phyloP scores from a whole-genome alignment of 208 protist genomes.

The Acanthamoeba royreba region DNA sequence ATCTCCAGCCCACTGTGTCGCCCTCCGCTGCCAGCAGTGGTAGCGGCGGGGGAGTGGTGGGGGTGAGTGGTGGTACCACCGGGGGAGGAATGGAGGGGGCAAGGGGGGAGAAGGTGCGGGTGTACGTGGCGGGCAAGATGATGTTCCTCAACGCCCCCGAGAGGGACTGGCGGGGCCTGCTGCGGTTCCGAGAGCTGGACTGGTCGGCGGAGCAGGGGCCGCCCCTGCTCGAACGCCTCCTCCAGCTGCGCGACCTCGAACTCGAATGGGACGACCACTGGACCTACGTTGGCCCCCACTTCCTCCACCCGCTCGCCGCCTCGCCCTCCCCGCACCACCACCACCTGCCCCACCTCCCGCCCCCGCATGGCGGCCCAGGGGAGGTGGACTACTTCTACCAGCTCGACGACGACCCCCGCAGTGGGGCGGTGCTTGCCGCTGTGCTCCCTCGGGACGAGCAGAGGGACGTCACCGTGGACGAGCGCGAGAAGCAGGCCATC shows the following conservation, averaged over 20 bases:
- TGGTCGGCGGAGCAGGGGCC: too few species aligned
- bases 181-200: not conserved
- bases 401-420: not conserved
- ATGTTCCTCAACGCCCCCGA: not conserved
- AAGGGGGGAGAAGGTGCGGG: not conserved
- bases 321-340: not conserved
- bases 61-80: too few species aligned
- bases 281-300: not conserved
- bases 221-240: not conserved
- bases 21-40: too few species aligned
- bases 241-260: not conserved
- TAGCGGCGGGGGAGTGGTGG: too few species aligned
- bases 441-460: not conserved
- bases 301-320: not conserved
- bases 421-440: not conserved
- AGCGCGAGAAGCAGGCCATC: not conserved
- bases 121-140: not conserved
- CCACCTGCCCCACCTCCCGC: too few species aligned
- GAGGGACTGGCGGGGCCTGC: not conserved
- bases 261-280: not conserved
- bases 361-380: too few species aligned
- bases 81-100: too few species aligned
- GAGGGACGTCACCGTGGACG: not conserved
- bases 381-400: not conserved
- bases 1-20: too few species aligned